Percentiles rank a stretch among this genome's conserved stretches.
These are phyloP conservation scores for Phlyctochytrium arcticum DNA, from an alignment of 192 early-diverging fungal species.

Conservation along the genomic window DNA sequence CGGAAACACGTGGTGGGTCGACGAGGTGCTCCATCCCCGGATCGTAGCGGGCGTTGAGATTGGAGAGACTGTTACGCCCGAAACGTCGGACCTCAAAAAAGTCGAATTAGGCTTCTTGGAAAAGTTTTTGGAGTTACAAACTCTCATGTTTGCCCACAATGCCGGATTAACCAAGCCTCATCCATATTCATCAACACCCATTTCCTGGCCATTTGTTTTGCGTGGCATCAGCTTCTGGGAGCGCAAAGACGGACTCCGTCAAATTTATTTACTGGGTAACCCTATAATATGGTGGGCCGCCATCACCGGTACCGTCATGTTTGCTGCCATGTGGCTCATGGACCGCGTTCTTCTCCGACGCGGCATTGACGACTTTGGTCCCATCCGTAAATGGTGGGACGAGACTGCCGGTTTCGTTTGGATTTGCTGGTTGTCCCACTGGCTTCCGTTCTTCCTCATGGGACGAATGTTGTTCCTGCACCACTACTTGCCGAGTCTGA, in stretches of 20 bases:
- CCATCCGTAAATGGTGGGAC: slow-evolving; percentile 52
- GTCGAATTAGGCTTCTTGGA: slow-evolving; percentile 68
- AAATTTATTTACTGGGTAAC: slow-evolving; percentile 91
- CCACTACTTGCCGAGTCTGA: slow-evolving; percentile 88
- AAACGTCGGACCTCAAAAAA: slow-evolving; percentile 35
- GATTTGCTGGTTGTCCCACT: slow-evolving; percentile 81
- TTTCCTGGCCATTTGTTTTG: slow-evolving; percentile 82
- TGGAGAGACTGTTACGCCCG: slow-evolving; percentile 14
- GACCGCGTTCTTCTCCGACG: slow-evolving; percentile 71
- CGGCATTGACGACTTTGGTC: slow-evolving; percentile 59
- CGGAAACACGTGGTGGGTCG: slow-evolving; percentile 73
- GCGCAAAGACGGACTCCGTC: slow-evolving; percentile 66
- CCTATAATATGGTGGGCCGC: slow-evolving; percentile 77
- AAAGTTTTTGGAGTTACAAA: slow-evolving; percentile 88
- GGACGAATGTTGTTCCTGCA: slow-evolving; percentile 90
- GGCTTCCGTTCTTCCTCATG: slow-evolving; percentile 89
- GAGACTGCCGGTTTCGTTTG: slow-evolving; percentile 71
- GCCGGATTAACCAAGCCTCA: slow-evolving; percentile 82
- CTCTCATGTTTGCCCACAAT: slow-evolving; percentile 87
- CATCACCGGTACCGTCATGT: slow-evolving; percentile 60
- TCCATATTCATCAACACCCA: slow-evolving; percentile 88
- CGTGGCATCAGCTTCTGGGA: slow-evolving; percentile 93
- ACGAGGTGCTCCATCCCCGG: slow-evolving; percentile 53
- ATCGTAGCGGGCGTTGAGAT: slow-evolving; percentile 57
- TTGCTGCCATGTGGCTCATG: slow-evolving; percentile 57